A percentile compares a stretch with the other conserved stretches of the same genome.
Evolutionary conservation across 2,329 filamentous ascomycete species (phyloP).

Genomic region (Alternaria triticimaculans): DNA sequence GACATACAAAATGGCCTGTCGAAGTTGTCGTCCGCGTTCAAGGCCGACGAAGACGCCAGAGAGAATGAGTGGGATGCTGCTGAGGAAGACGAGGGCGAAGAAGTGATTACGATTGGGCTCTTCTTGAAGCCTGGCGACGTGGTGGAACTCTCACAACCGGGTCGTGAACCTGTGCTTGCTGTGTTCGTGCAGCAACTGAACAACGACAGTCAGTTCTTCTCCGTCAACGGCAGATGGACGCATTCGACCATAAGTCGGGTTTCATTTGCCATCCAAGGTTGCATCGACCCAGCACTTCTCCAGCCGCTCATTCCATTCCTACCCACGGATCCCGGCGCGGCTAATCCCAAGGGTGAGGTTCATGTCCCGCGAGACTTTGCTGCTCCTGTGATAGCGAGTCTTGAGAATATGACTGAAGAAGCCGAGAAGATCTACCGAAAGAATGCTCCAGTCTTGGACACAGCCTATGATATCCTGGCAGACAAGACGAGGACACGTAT

Average conservation of each 20-base stretch:
- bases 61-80: constrained; percentile 26
- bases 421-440: constrained; percentile 57
- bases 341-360: constrained; percentile 39
- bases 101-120: constrained; percentile 44
- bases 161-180: constrained; percentile 53
- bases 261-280: constrained; percentile 58
- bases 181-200: constrained; percentile 57
- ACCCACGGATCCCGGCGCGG: constrained; percentile 48
- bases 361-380: constrained; percentile 55
- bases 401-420: constrained; percentile 54
- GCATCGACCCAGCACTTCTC: constrained; percentile 55
- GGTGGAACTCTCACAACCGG: constrained; percentile 52
- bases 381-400: constrained; percentile 52
- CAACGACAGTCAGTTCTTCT: constrained; percentile 56
- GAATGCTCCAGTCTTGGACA: constrained; percentile 56
- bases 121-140: constrained; percentile 56
- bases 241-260: constrained; percentile 49
- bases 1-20: constrained; percentile 35
- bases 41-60: constrained; percentile 32
- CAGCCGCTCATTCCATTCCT: constrained; percentile 59
- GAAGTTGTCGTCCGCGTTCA: constrained; percentile 27
- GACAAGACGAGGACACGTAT: constrained; percentile 53
- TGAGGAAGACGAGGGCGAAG: constrained; percentile 34
- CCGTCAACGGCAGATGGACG: constrained; percentile 58
- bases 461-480: constrained; percentile 57